Evolutionary conservation across 345 rosid species (phyloP).

Genomic region (Rhizophora mangle): DNA sequence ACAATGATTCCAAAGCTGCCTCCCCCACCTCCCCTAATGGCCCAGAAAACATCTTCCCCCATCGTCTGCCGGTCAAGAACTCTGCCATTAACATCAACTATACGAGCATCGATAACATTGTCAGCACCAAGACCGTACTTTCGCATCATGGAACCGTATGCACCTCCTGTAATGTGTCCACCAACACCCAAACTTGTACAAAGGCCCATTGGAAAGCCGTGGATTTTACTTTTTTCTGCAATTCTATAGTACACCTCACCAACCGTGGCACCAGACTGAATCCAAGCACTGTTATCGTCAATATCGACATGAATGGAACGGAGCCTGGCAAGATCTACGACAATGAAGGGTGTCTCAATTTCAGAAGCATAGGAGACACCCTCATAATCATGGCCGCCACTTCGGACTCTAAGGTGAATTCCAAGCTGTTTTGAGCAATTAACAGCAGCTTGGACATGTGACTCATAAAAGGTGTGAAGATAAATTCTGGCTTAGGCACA

Average conservation of each 20-base stretch:
- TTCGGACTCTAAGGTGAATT: conserved; percentile 18
- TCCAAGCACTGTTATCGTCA: conserved; percentile 50
- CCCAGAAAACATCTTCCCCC: conserved; percentile 81
- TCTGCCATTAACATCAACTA: conserved; percentile 51
- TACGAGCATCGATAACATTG: conserved; percentile 66
- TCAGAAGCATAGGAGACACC: conserved; percentile 12
- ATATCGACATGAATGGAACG: conserved; percentile 43
- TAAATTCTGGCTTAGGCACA: conserved; percentile 4
- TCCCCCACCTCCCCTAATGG: conserved; percentile 75
- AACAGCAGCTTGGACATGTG: conserved; percentile 18
- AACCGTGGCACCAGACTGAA: conserved; percentile 65
- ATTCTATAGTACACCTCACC: conserved; percentile 66
- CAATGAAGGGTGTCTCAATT: conserved; percentile 43
- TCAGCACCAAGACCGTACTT: conserved; percentile 76
- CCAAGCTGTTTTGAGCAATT: conserved; percentile 15
- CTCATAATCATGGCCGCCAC: conserved; percentile 19
- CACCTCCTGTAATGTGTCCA: conserved; percentile 23
- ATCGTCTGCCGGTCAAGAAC: conserved; percentile 51
- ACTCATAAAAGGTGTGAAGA: not conserved
- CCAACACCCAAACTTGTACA: conserved; percentile 53
- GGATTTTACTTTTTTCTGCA: conserved; percentile 50
- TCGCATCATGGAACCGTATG: conserved; percentile 71
- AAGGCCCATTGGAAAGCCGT: conserved; percentile 65
- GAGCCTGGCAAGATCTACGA: conserved; percentile 49
- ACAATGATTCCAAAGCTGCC: conserved; percentile 65